phyloP scores from a whole-genome alignment of 2,329 filamentous ascomycete genomes.

The Clonostachys rhizophaga region DNA sequence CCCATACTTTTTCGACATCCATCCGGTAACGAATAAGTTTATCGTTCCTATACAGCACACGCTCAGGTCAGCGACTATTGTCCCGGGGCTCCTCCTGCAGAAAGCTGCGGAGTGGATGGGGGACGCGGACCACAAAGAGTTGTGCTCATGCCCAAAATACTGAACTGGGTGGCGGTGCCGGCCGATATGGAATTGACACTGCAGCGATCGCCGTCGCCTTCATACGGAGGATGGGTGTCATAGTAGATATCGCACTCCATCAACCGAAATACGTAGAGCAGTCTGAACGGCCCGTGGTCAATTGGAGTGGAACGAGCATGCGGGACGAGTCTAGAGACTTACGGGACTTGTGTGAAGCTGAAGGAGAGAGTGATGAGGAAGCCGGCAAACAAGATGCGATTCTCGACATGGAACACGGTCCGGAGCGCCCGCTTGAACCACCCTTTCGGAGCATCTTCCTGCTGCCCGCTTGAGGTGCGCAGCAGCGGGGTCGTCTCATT shows the following conservation, averaged over 20 bases:
- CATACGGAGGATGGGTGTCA: conserved; percentile 44
- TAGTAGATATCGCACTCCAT: conserved; percentile 73
- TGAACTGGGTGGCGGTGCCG: conserved; percentile 56
- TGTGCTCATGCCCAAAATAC: conserved; percentile 62
- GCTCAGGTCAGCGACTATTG: too few species aligned
- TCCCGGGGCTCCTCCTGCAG: neutral
- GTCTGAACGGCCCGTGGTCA: conserved; percentile 15
- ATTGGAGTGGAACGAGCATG: neutral
- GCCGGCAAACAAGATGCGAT: conserved; percentile 50
- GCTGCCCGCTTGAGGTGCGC: too few species aligned
- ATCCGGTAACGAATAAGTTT: conserved; percentile 64
- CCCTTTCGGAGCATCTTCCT: too few species aligned
- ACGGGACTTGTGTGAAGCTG: conserved; percentile 45
- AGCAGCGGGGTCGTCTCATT: too few species aligned
- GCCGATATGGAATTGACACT: conserved; percentile 58
- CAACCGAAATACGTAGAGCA: conserved; percentile 62
- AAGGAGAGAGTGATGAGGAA: conserved; percentile 53
- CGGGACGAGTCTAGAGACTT: conserved; percentile 10
- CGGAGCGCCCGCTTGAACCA: too few species aligned
- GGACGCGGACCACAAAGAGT: conserved; percentile 52
- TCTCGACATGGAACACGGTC: conserved; percentile 17
- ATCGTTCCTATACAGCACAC: conserved; percentile 30
- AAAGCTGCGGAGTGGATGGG: neutral
- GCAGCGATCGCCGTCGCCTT: conserved; percentile 48
- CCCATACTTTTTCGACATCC: conserved; percentile 62